Evolutionary conservation across 1,284 basidiomycete species (phyloP), one percentile per base, ranked within the genome.

Genomic region (Cerioporus squamosus): DNA sequence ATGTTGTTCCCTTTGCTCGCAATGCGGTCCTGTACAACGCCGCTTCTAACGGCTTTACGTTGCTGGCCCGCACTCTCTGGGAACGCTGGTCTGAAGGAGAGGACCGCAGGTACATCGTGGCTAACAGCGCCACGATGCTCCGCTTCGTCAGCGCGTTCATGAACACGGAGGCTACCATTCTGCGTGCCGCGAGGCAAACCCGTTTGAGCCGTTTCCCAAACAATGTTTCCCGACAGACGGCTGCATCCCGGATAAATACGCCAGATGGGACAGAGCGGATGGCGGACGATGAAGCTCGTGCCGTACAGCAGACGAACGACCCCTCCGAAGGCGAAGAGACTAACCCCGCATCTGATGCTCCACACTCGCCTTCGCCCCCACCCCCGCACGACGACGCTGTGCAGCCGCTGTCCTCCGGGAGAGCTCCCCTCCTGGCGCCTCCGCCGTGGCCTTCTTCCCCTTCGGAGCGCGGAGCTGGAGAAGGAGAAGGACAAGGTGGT

Each of bases 131-230:
- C 0, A 70, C 81, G 53, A 79, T 87, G 77, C 55, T 87, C 18
- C 80, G 82, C 17, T 75, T 90, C 76, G 79, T 85, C 47, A 83
- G 81, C 64, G 71, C 87, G 17, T 86, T 78, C 61, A 72, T 68
- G 61, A 77, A 55, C 66, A 76, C 75, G 3, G 48, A 57, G 36
- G 42, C 52, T n/a, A 36, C 33, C 14, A 10, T 36, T 3, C 10
- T 36, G 14, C 33, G 33, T 36, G 43, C 46, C 12, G 39, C 44
- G 17, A 42, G 33, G 12, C 33, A 15, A 36, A 36, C 3, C 14
- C 33, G 26, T 5, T 29, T 6, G 6, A 29, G 9, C 3, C 26
- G 26, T 29, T 29, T 29, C 26, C 26, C 5, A 29, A 29, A 6
- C 26, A 9, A 9, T 9, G 6, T 6, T 36, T 36, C 33, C 33